Conservation (phyloP, 2,329 filamentous ascomycete species). For the Canariomyces notabilis region DNA sequence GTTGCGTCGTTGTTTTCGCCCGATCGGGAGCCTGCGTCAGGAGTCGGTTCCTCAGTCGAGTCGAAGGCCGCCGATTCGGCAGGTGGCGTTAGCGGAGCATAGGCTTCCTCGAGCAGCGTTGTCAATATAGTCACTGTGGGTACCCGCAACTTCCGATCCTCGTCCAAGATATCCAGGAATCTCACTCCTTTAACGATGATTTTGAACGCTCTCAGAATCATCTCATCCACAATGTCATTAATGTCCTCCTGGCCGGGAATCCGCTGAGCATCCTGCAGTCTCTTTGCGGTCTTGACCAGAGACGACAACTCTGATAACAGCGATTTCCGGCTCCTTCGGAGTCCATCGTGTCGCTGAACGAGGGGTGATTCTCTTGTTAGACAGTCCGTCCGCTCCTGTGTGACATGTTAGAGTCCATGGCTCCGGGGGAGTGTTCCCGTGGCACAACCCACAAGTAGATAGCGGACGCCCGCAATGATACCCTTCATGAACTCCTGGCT, state of each 20-base stretch:
- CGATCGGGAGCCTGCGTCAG: conserved; percentile 39
- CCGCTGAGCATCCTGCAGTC: conserved; percentile 68
- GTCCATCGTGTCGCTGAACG: conserved; percentile 67
- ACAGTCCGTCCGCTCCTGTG: conserved; percentile 80
- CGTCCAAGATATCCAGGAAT: conserved; percentile 82
- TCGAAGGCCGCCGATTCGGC: conserved; percentile 52
- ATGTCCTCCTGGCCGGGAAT: conserved; percentile 45
- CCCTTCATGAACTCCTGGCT: conserved; percentile 93
- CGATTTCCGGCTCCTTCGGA: conserved; percentile 79
- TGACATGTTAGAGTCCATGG: conserved; percentile 16
- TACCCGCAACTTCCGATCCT: conserved; percentile 48
- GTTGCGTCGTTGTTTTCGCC: conserved; percentile 30
- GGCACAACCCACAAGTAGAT: conserved; percentile 65
- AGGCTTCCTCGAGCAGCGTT: conserved; percentile 53
- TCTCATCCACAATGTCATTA: conserved; percentile 80
- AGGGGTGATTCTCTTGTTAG: conserved; percentile 74
- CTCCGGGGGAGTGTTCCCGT: no score
- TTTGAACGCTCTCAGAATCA: conserved; percentile 89
- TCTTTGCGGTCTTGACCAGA: conserved; percentile 83
- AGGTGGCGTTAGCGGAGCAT: conserved; percentile 59
- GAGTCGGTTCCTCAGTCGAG: conserved; percentile 30
- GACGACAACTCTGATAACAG: conserved; percentile 84
- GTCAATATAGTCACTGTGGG: conserved; percentile 55
- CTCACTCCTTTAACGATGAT: conserved; percentile 87
- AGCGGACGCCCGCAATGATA: conserved; percentile 87